A percentile compares a stretch with the other conserved stretches of the same genome.
Conservation (phyloP, 1,284 basidiomycete species). For the Heliocybe sulcata region DNA sequence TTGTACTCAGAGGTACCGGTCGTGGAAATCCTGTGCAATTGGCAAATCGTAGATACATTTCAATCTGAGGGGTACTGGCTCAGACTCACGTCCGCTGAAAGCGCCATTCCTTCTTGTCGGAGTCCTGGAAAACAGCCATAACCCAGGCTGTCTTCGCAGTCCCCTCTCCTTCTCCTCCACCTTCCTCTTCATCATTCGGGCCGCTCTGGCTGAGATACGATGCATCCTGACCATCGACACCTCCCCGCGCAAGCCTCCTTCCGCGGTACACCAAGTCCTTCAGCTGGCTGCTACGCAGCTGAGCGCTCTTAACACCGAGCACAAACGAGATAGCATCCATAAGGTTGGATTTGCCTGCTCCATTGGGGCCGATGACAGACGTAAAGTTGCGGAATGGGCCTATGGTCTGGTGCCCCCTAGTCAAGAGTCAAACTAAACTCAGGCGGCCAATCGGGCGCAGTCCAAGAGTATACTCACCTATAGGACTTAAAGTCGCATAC, state of each 20-base stretch:
- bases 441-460: constrained; percentile 4
- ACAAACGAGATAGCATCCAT: constrained; percentile 99
- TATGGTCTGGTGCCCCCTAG: constrained; percentile 76
- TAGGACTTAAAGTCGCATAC: constrained; percentile 94
- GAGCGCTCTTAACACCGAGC: constrained; percentile 90
- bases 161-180: constrained; percentile 63
- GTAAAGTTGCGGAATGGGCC: constrained; percentile 93
- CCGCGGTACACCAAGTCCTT: constrained; percentile 96
- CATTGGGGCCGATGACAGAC: constrained; percentile 97
- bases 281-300: constrained; percentile 89
- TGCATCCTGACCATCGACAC: constrained; percentile 29
- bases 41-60: not conserved
- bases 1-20: constrained; percentile 86
- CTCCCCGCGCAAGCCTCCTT: constrained; percentile 59
- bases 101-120: constrained; percentile 72
- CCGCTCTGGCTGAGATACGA: not conserved
- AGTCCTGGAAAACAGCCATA: constrained; percentile 83
- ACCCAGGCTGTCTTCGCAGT: constrained; percentile 94
- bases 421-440: constrained; percentile 8
- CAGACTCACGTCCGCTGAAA: constrained; percentile 89
- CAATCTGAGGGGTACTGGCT: too few relatives aligned
- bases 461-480: constrained; percentile 31
- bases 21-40: constrained; percentile 65
- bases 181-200: constrained; percentile 41
- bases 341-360: constrained; percentile 97